Evolutionary conservation across 2,329 filamentous ascomycete genomes (phyloP), one percentile per base, ranked within the genome.

Genomic region (Colletotrichum siamense): DNA sequence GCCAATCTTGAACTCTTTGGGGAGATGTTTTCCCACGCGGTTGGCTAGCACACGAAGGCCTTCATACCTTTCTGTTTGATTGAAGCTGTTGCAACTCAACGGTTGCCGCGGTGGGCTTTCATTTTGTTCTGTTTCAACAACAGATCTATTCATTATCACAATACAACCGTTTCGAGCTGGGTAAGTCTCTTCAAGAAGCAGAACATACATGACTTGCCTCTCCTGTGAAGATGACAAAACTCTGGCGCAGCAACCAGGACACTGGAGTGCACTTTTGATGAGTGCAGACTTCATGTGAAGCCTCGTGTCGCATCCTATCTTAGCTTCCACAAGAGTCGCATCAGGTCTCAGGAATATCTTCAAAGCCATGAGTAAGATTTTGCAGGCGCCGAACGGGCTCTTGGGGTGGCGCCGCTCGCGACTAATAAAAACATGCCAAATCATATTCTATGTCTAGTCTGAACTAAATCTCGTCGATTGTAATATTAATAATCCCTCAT

Each of bases 371-470:
- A 49, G 18, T 49, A n/a, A 49, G 39, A 3, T 44, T 44, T 44
- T n/a, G 18, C 18, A 44, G 39, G 18, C 0, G 18, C 39, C 39
- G 18, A 44, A 0, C 39, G 16, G 18, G 39, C 3, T 44, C 3
- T 22, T 12, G 1, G 9, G 39, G 18, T 4, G 18, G 18, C 18
- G 10, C 18, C 18, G 9, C 9, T 49, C 39, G 18, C 0, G 18
- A 22, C 3, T 49, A 7, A 7, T 1, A 2, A 12, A 4, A n/a
- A n/a, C 18, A n/a, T 12, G 18, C 18, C 0, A 2, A 12, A 49
- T n/a, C 0, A 10, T n/a, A n/a, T 44, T 39, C 16, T 18, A 16
- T 12, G 9, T n/a, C 9, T n/a, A 7, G 9, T 49, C 18, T 49
- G 9, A 1, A 49, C 39, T n/a, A n/a, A 1, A 44, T 12, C 10